Conservation (phyloP, 2,329 filamentous ascomycete genomes). For the Fusarium marasasianum region DNA sequence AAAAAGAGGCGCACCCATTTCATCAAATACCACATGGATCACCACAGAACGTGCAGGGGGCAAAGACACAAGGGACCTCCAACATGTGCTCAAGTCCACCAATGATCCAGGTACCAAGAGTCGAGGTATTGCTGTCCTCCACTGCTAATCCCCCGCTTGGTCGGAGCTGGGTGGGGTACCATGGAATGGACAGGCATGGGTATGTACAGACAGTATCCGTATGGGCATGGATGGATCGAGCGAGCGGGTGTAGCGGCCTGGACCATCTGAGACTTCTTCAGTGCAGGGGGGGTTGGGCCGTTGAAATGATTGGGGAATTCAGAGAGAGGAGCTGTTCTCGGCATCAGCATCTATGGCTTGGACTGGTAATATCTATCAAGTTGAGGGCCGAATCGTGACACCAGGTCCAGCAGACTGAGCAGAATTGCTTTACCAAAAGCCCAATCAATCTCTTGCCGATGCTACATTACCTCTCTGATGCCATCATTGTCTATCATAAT, state of each 20-base stretch:
- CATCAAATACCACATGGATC: slow-evolving; percentile 22
- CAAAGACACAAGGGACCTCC: slow-evolving; percentile 29
- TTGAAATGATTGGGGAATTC: slow-evolving; percentile 9
- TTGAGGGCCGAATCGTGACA: slow-evolving; percentile 10
- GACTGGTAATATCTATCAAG: not conserved
- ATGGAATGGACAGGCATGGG: not conserved
- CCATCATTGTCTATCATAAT: slow-evolving; percentile 11
- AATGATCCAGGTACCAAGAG: slow-evolving; percentile 34
- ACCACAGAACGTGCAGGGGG: not conserved
- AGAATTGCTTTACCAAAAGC: not conserved
- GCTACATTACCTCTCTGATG: not conserved
- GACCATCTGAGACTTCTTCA: slow-evolving; percentile 32
- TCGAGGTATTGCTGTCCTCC: slow-evolving; percentile 7
- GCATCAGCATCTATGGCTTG: slow-evolving; percentile 6
- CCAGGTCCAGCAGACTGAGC: not conserved
- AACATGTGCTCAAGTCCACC: slow-evolving; percentile 33
- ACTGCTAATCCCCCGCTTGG: slow-evolving; percentile 28
- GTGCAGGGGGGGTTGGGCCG: not conserved
- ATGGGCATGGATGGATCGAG: not conserved
- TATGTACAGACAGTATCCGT: not conserved
- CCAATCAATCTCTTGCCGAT: not conserved
- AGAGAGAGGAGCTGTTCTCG: not conserved
- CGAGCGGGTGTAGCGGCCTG: slow-evolving; percentile 25
- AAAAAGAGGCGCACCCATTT: slow-evolving; percentile 1
- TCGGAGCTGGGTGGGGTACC: slow-evolving; percentile 21